These are phyloP conservation scores for Lippia alba DNA, from an alignment of 305 asterid species.

Conservation along the genomic window DNA sequence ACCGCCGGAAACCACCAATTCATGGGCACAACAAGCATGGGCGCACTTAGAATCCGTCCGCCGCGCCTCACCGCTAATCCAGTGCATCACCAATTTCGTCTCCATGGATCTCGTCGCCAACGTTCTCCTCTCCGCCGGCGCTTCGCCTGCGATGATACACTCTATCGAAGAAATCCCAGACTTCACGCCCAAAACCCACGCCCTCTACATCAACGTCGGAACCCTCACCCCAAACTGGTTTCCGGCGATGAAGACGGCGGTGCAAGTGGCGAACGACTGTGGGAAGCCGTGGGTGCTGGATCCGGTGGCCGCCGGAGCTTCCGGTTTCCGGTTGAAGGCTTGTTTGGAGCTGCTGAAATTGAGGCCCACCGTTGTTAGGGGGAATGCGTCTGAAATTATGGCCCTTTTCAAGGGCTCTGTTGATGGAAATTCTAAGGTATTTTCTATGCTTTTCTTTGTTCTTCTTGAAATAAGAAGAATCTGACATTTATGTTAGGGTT, in stretches of 20 bases:
- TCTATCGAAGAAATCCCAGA: conserved; percentile 72
- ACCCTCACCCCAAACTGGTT: conserved; percentile 81
- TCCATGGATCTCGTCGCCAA: conserved; percentile 95
- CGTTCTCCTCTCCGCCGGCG: conserved; percentile 80
- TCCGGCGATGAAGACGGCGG: conserved; percentile 82
- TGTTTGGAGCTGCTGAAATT: conserved; percentile 69
- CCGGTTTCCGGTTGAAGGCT: conserved; percentile 72
- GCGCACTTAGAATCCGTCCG: conserved; percentile 52
- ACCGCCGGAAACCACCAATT: conserved; percentile 23
- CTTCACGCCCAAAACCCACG: conserved; percentile 71
- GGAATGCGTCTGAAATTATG: conserved; percentile 87
- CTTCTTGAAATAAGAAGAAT: background rate
- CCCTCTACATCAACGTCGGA: conserved; percentile 80
- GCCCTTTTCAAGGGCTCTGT: conserved; percentile 68
- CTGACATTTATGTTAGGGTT: background rate
- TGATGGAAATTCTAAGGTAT: conserved; percentile 65
- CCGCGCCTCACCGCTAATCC: conserved; percentile 63
- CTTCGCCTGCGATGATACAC: conserved; percentile 94
- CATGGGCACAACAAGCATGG: conserved; percentile 67
- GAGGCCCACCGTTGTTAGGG: conserved; percentile 79
- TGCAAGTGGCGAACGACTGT: conserved; percentile 54
- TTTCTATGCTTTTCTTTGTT: background rate
- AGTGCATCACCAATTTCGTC: conserved; percentile 89
- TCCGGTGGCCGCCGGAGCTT: conserved; percentile 89
- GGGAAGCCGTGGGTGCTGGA: conserved; percentile 90